Evolutionary conservation across 805 yeast genomes (phyloP), one percentile per base, ranked within the genome.

Genomic region (Clavispora santaluciae): DNA sequence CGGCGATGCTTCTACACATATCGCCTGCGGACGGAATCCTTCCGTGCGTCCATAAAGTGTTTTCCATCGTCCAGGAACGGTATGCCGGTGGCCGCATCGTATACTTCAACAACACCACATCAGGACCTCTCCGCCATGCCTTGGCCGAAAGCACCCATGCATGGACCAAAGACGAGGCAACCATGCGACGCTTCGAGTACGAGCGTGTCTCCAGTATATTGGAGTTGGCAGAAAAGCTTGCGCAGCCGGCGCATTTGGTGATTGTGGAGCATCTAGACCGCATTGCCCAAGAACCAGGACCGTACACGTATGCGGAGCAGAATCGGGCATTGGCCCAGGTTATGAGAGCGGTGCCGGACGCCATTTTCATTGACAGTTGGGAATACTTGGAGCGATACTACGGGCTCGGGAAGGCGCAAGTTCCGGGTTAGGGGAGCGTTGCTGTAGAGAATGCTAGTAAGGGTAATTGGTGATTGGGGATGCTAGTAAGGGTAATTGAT

Each of bases 311-410:
- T 38, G 24, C 36, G 8, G 44, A 34, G 26, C 44, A 42, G 38
- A 50, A 50, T 37, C 35, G 35, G 5, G 38, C 31, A 13, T 30
- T 50, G 20, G 43, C 42, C 2, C 29, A 20, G 6, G 22, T 49
- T 20, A 35, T 50, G 48, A 37, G 31, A 12, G 7, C 24, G 17
- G 35, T 21, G 11, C 16, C 25, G 11, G 30, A 39, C 26, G 36
- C 43, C 29, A 34, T 50, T 22, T 46, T 46, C 22, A 29, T 50
- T 12, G 53, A 49, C 37, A 34, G 35, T 17, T 50, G 55, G 55
- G 26, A 22, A 16, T 47, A 35, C 13, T 25, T 50, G 35, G 43
- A 43, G 36, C 35, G 41, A 25, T 50, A 49, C 47, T 48, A 43
- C 33, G 16, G 13, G 5, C 18, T 12, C 29, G 50, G 22, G 20